phyloP scores from a whole-genome alignment of 805 yeast genomes.

The Wickerhamiella dianesei region DNA sequence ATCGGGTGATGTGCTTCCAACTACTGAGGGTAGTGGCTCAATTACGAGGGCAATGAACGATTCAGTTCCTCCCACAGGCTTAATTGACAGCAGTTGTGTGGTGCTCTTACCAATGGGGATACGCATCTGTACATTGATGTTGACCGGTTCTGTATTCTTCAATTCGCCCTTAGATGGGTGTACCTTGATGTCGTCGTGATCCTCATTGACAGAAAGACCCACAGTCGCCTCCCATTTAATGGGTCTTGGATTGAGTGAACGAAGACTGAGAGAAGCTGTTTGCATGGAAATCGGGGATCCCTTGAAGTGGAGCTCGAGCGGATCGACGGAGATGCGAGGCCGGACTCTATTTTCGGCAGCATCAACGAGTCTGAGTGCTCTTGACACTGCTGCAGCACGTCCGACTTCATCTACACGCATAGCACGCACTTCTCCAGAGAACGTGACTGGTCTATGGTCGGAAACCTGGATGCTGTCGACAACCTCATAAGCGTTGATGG shows the following conservation, averaged over 20 bases:
- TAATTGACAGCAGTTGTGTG: constrained; percentile 1
- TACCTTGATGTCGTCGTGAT: not conserved
- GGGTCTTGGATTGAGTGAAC: not conserved
- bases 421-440: constrained; percentile 26
- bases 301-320: constrained; percentile 23
- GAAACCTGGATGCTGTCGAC: constrained; percentile 26
- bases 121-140: constrained; percentile 7
- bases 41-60: constrained; percentile 25
- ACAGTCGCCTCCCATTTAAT: not conserved
- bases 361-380: constrained; percentile 32
- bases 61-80: constrained; percentile 15
- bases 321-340: constrained; percentile 29
- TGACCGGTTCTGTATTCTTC: constrained; percentile 9
- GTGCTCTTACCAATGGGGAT: not conserved
- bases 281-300: constrained; percentile 20
- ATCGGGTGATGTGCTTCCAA: constrained; percentile 13
- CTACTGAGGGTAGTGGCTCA: constrained; percentile 11
- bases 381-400: constrained; percentile 27
- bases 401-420: constrained; percentile 28
- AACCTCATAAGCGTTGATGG: constrained; percentile 16
- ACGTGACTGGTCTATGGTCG: constrained; percentile 45
- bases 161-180: not conserved
- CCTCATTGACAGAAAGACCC: not conserved
- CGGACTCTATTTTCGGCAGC: constrained; percentile 33
- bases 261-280: constrained; percentile 1